Conservation (phyloP, 805 yeast genomes). For the Saccharomycopsis fibuligera region DNA sequence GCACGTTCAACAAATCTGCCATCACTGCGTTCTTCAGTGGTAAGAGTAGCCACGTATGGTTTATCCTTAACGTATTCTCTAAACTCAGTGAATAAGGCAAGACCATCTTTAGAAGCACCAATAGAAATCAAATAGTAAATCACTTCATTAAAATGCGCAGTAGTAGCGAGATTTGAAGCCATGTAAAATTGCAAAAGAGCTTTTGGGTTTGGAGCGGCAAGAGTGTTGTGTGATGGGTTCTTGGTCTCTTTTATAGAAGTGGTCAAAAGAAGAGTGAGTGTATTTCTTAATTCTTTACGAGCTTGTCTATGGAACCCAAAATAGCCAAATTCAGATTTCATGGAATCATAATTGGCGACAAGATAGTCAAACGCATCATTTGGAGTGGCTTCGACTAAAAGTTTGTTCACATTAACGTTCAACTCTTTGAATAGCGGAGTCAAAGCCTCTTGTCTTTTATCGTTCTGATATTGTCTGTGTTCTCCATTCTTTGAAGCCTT, state of each 20-base stretch:
- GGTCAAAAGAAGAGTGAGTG: neutral
- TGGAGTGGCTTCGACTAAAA: neutral
- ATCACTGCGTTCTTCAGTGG: neutral
- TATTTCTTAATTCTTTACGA: no score
- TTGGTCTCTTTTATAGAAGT: constrained; percentile 6
- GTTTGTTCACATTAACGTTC: neutral
- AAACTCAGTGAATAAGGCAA: constrained; percentile 7
- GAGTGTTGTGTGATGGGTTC: neutral
- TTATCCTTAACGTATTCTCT: constrained; percentile 7
- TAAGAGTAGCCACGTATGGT: neutral
- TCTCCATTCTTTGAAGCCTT: neutral
- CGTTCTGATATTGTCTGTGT: no score
- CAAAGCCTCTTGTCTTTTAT: no score
- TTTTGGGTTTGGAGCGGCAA: constrained; percentile 2
- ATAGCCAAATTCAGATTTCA: neutral
- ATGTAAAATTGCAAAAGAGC: constrained; percentile 7
- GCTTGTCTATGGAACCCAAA: neutral
- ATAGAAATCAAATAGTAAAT: constrained; percentile 3
- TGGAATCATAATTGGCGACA: neutral
- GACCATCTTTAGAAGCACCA: constrained; percentile 6
- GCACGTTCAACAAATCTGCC: neutral
- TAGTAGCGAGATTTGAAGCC: constrained; percentile 3
- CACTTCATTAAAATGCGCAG: constrained; percentile 6
- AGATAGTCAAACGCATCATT: constrained; percentile 11
- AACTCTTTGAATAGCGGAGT: constrained; percentile 2